phyloP scores from a whole-genome alignment of 2,329 filamentous ascomycete species.

The Dactylellina drechsleri region DNA sequence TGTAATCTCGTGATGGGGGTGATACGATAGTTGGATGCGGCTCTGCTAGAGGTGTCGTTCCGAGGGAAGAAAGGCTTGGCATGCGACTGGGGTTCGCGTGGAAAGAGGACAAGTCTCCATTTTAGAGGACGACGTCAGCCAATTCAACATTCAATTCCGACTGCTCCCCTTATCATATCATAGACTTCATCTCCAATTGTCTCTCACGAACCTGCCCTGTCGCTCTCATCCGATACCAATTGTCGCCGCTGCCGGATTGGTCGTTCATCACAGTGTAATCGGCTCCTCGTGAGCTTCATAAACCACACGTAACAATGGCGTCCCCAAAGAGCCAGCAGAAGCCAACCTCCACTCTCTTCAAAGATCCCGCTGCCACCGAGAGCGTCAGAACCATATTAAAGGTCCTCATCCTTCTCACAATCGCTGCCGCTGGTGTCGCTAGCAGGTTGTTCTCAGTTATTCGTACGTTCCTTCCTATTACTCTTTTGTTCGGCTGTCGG shows the following conservation, averaged over 20 bases:
- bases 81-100: slow-evolving; percentile 11
- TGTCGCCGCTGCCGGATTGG: slow-evolving; percentile 12
- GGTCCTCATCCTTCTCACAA: slow-evolving; percentile 87
- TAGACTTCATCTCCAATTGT: slow-evolving; percentile 18
- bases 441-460: slow-evolving; percentile 98
- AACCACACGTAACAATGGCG: slow-evolving; percentile 48
- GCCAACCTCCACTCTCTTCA: slow-evolving; percentile 68
- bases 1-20: too few species aligned
- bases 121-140: slow-evolving; percentile 46
- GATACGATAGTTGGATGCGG: too few species aligned
- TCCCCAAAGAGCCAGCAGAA: slow-evolving; percentile 57
- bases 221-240: slow-evolving; percentile 10
- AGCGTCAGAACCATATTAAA: slow-evolving; percentile 86
- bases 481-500: slow-evolving; percentile 22
- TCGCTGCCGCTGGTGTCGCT: slow-evolving; percentile 88
- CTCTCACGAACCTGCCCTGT: neutral
- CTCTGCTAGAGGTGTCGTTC: too few species aligned
- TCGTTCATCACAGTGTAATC: slow-evolving; percentile 5
- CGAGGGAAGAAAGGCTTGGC: slow-evolving; percentile 6
- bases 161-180: neutral
- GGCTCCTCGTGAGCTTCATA: slow-evolving; percentile 49
- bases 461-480: slow-evolving; percentile 70
- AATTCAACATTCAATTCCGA: slow-evolving; percentile 10
- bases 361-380: slow-evolving; percentile 76
- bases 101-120: slow-evolving; percentile 47